A percentile compares a stretch with the other conserved stretches of the same genome.
Conservation (phyloP, 441 rosid genomes). For the Omphalea diandra region DNA sequence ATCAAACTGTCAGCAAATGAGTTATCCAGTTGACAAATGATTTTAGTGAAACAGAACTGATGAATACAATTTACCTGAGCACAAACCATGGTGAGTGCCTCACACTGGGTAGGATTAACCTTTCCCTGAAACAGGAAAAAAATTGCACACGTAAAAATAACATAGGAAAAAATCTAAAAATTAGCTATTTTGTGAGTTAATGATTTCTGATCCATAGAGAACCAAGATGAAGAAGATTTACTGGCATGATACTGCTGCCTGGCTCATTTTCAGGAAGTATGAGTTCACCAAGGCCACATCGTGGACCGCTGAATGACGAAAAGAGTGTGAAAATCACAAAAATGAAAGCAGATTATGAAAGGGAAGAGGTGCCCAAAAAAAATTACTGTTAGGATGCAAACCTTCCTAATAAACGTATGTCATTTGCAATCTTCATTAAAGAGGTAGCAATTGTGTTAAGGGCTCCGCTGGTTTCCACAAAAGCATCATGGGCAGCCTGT, state of each 20-base stretch:
- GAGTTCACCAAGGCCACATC: conserved; percentile 98
- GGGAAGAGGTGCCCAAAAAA: not conserved
- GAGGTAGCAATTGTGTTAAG: conserved; percentile 82
- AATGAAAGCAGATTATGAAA: conserved; percentile 15
- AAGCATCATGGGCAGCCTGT: conserved; percentile 99
- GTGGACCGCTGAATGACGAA: conserved; percentile 74
- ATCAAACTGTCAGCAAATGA: not conserved
- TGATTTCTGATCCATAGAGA: not conserved
- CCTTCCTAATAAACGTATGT: conserved; percentile 93
- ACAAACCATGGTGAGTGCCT: conserved; percentile 97
- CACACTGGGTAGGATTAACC: conserved; percentile 98
- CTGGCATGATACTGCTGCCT: conserved; percentile 99
- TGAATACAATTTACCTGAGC: conserved; percentile 67
- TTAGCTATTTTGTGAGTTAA: conserved; percentile 13
- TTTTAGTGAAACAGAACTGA: conserved; percentile 11
- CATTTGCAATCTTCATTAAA: conserved; percentile 92
- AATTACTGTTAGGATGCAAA: conserved; percentile 24
- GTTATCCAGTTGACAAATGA: conserved; percentile 10
- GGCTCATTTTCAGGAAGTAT: conserved; percentile 99
- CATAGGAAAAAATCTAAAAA: not conserved
- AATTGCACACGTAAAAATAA: conserved; percentile 10
- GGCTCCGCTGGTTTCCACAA: conserved; percentile 94
- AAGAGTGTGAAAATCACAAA: conserved; percentile 27
- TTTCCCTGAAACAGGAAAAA: conserved; percentile 67
- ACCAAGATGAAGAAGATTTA: conserved; percentile 29